Base-by-base conservation (phyloP, 1,284 basidiomycete species). In the Cryptococcus maquisensis region DNA sequence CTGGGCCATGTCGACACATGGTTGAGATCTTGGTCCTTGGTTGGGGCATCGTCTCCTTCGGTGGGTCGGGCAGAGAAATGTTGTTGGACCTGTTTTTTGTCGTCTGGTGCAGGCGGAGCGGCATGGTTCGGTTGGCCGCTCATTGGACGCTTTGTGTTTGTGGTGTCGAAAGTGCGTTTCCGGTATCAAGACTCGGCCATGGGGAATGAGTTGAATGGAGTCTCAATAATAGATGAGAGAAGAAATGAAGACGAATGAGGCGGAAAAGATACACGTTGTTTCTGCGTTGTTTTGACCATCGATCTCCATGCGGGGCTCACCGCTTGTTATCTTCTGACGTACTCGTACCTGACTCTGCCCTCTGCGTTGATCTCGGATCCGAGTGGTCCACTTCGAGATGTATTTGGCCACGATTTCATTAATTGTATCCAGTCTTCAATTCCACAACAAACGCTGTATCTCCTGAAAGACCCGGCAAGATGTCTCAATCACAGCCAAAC, bases 331-430 rank as follows among this genome's bases (percentile, higher is more conserved):
- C 39, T 40, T 40, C 5, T n/a, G 4, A 10, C n/a, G n/a, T n/a
- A n/a, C 8, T 40, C 16, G 39, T 40, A 23, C 43, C 24, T 21
- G 28, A 32, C 10, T 10, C n/a, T n/a, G n/a, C n/a, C n/a, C n/a
- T n/a, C n/a, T n/a, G n/a, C n/a, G n/a, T n/a, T 43, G 12, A 43
- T 26, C 44, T 13, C 47, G 47, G 47, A 49, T 49, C 47, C 47
- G 47, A 49, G 35, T 35, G 1, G 39, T 6, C 28, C 28, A 32
- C 10, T 32, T 32, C 28, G 28, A 32, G 28, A 32, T 32, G 28
- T 6, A 32, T 10, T 32, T 32, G 28, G 28, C 10, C 28, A 10
- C 28, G 10, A 32, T 32, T 1, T 32, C 10, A 10, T 32, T 32
- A n/a, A 32, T 32, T 32, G 28, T 10, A 32, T 32, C 28, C 6